These are phyloP conservation scores for Hsuehochloa calcarea DNA, from an alignment of 176 grass and related monocot species.

Conservation along the genomic window DNA sequence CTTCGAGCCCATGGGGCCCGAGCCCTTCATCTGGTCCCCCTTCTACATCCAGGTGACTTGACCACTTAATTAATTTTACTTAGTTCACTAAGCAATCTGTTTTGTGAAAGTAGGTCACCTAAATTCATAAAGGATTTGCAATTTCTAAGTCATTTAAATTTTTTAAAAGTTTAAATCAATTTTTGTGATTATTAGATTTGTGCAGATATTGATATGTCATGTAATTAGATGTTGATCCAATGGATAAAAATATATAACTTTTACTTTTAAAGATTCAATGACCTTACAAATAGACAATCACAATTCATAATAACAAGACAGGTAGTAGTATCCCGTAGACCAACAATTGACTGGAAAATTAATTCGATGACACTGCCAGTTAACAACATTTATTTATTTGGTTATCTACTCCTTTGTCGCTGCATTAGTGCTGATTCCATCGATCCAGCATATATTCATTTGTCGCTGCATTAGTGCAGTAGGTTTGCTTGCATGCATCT, in stretches of 20 bases:
- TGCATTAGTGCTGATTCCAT: background rate
- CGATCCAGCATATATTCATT: background rate
- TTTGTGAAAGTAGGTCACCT: background rate
- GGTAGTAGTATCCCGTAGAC: background rate
- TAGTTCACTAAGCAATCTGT: background rate
- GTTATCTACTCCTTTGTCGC: background rate
- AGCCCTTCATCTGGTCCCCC: conserved; percentile 77
- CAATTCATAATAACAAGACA: background rate
- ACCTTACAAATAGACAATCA: no score
- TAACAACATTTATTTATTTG: background rate
- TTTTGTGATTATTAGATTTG: no score
- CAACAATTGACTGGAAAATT: background rate
- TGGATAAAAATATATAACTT: no score
- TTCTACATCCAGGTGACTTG: conserved; percentile 72
- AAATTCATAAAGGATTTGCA: background rate
- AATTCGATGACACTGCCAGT: background rate
- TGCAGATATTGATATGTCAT: no score
- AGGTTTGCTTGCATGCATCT: background rate
- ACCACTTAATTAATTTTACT: background rate
- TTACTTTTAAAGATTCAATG: no score
- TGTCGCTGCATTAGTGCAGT: background rate
- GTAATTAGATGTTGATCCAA: no score
- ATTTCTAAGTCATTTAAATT: no score
- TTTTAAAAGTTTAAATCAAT: no score
- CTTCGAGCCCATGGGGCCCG: conserved; percentile 55